Evolutionary conservation across 139 green algal species (phyloP).

Genomic region (Zygnema cylindricum): DNA sequence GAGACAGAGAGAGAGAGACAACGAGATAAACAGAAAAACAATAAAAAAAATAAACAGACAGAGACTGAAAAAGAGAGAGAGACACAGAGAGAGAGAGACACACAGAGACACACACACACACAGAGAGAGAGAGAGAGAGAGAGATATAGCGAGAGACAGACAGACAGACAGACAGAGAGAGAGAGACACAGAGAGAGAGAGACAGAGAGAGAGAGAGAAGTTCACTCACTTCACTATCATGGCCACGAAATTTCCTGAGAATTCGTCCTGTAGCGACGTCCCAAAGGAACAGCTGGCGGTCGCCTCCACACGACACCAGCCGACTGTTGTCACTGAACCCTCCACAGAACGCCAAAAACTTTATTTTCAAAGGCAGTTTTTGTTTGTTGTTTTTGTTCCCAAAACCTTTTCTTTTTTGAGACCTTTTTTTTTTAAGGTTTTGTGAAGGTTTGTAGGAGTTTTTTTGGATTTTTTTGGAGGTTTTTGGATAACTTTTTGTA

Average conservation of each 20-base stretch:
- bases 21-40: background rate
- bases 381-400: background rate
- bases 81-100: constrained; percentile 7
- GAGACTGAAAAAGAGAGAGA: no score
- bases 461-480: background rate
- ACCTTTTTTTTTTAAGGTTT: background rate
- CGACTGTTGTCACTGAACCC: constrained; percentile 81
- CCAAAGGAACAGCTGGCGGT: constrained; percentile 89
- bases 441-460: background rate
- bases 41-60: no score
- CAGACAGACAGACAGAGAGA: constrained; percentile 8
- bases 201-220: constrained; percentile 33
- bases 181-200: background rate
- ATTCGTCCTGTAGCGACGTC: constrained; percentile 84
- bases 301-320: constrained; percentile 88
- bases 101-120: background rate
- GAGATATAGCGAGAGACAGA: background rate
- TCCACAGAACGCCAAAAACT: background rate
- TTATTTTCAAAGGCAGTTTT: background rate
- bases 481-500: background rate
- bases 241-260: constrained; percentile 86
- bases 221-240: constrained; percentile 72
- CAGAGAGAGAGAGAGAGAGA: background rate
- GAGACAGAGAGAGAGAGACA: background rate
- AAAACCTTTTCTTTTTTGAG: background rate